A percentile compares a stretch with the other conserved stretches of the same genome.
These are phyloP conservation scores for Protea cynaroides DNA, from an alignment of 164 flowering plant genomes.

Conservation along the genomic window DNA sequence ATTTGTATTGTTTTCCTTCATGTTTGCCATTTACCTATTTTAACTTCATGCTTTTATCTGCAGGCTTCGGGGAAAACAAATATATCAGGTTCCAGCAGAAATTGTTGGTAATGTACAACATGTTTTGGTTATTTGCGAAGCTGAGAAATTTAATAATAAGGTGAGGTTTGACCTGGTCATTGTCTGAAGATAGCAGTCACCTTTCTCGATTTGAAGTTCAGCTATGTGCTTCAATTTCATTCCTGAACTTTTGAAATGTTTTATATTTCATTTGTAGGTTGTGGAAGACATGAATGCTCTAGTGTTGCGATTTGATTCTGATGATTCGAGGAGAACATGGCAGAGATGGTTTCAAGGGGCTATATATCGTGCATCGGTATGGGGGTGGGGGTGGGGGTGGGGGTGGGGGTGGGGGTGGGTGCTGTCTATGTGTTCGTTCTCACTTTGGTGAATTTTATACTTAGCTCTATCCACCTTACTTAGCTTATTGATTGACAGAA, in stretches of 20 bases:
- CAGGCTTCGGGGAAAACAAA: conserved; percentile 77
- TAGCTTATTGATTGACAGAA: too few species aligned
- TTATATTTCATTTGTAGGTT: conserved; percentile 37
- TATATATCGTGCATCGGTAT: conserved; percentile 89
- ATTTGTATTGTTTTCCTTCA: neutral
- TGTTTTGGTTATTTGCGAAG: conserved; percentile 66
- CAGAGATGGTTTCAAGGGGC: conserved; percentile 74
- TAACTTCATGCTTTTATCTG: conserved; percentile 6
- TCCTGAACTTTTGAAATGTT: neutral
- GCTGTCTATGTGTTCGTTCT: too few species aligned
- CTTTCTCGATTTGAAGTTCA: neutral
- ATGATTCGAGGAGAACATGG: conserved; percentile 68
- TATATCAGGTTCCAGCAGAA: conserved; percentile 57
- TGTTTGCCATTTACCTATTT: neutral
- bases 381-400: neutral
- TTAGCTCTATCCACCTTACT: too few species aligned
- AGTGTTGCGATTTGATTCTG: conserved; percentile 61
- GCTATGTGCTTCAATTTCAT: neutral
- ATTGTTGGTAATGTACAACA: conserved; percentile 52
- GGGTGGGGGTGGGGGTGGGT: too few species aligned
- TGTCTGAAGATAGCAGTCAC: neutral
- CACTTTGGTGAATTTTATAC: too few species aligned
- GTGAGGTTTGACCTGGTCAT: conserved; percentile 20
- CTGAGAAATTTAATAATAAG: conserved; percentile 52
- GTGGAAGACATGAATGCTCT: conserved; percentile 74